Percentiles rank a stretch among this genome's conserved stretches.
These are phyloP conservation scores for Trichosporon ovoides DNA, from an alignment of 1,284 basidiomycete species.

Conservation along the genomic window DNA sequence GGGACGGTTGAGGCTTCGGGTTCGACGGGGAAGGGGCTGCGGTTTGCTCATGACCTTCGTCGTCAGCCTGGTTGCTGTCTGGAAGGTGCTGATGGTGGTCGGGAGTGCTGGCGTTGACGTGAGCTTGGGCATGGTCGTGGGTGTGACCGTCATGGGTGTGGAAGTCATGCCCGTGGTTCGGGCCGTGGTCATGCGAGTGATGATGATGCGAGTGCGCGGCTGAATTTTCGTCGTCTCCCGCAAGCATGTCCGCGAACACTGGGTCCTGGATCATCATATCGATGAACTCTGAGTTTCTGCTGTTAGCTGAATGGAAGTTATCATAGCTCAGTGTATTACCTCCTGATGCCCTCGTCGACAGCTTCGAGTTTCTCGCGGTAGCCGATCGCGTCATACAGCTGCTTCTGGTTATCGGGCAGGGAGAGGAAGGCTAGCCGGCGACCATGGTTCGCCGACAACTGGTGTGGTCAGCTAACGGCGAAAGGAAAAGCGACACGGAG, in stretches of 20 bases:
- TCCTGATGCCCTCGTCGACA: constrained; percentile 48
- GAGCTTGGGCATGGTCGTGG: not conserved
- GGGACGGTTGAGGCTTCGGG: constrained; percentile 6
- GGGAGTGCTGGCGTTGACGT: not conserved
- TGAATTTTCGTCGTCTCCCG: constrained; percentile 15
- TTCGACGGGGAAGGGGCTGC: constrained; percentile 15
- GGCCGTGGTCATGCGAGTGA: constrained; percentile 22
- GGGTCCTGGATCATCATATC: constrained; percentile 47
- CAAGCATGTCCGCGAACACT: constrained; percentile 43
- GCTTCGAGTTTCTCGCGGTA: constrained; percentile 48
- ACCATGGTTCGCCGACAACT: constrained; percentile 47
- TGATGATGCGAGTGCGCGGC: not conserved
- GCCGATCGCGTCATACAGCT: constrained; percentile 38
- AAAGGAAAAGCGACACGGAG: too few species aligned
- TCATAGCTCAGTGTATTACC: constrained; percentile 25
- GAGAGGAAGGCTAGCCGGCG: constrained; percentile 44
- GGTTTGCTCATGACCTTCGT: constrained; percentile 9
- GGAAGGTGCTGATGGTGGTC: too few species aligned
- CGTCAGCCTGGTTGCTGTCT: too few species aligned
- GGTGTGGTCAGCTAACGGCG: constrained; percentile 3
- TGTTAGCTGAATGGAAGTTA: not conserved
- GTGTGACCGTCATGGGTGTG: constrained; percentile 9
- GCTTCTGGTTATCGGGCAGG: constrained; percentile 36
- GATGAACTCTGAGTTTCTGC: constrained; percentile 47
- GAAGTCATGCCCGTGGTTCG: constrained; percentile 22